Base-by-base conservation (phyloP, 352 stramenopile species). In the Pythium angustatum region DNA sequence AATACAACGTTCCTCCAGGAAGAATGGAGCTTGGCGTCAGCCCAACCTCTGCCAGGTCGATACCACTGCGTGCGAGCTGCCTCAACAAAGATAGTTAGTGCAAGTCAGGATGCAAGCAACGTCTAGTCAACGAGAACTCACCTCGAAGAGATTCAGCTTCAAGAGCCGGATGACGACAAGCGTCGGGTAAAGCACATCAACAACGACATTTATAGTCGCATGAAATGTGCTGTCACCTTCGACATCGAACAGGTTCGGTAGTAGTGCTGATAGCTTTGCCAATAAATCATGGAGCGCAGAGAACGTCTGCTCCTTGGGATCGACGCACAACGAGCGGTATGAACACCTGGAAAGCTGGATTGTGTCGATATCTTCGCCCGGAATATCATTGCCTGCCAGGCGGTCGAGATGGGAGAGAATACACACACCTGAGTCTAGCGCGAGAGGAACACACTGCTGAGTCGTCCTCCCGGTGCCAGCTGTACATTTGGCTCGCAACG, bases 81-180 rank as follows among this genome's bases (percentile, higher is more conserved):
- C n/a, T n/a, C 11, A 64, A 52, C 22, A 64, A 26, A 27, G 3
- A 7, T 4, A n/a, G 52, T 59, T 49, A 31, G 14, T 33, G 27
- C 7, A 40, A n/a, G 19, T 47, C 31, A 58, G 7, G 36, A 5
- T 50, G 5, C 26, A 33, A 34, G 41, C n/a, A 5, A 50, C 14
- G 21, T 47, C 10, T 22, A 58, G 30, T 47, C 26, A 30, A 12
- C 2, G 38, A 17, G 12, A 27, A 47, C 75, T 55, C 72, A 94
- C 86, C 82, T 96, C 87, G 30, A 93, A 96, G 45, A 96, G 90
- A 70, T 96, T 96, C 5, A 94, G 62, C 54, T 96, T 96, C 14
- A 96, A 63, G 10, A 96, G 49, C 21, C 82, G 79, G 45, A 93
- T 71, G 17, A 79, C 79, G 22, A 94, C 80, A 10, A 94, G 62